Percentiles rank a stretch among this genome's conserved stretches.
Conservation (phyloP, 169 alveolate genomes). For the Babesia divergens region DNA sequence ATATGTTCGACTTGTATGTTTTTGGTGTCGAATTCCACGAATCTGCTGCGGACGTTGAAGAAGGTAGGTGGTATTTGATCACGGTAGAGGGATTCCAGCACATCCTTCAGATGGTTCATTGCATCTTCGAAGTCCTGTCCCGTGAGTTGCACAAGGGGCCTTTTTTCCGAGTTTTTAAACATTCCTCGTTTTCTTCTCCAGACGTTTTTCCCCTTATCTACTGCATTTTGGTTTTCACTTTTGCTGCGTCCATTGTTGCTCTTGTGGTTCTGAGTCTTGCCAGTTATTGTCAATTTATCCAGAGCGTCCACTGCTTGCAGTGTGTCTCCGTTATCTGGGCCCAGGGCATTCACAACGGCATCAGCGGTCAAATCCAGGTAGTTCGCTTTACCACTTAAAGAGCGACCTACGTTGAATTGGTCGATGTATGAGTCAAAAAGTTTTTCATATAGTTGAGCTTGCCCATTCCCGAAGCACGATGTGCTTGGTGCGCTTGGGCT, state of each 20-base stretch:
- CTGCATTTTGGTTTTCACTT: neutral
- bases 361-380: neutral
- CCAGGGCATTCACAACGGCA: neutral
- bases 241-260: neutral
- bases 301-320: neutral
- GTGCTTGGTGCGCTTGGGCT: neutral
- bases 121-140: constrained; percentile 62
- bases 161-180: constrained; percentile 17
- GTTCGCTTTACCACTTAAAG: neutral
- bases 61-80: constrained; percentile 73
- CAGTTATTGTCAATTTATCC: neutral
- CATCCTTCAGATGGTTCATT: constrained; percentile 46
- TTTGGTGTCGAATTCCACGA: constrained; percentile 66
- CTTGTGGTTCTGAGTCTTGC: neutral
- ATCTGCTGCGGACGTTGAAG: constrained; percentile 72
- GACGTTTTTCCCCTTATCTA: constrained; percentile 28
- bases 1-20: constrained; percentile 67
- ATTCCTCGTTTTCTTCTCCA: constrained; percentile 37
- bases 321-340: neutral
- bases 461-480: constrained; percentile 19
- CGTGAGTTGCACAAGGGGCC: constrained; percentile 49
- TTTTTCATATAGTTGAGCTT: constrained; percentile 22
- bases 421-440: constrained; percentile 29
- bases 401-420: constrained; percentile 3
- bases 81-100: constrained; percentile 67